Evolutionary conservation across 1,284 basidiomycete genomes (phyloP), one percentile per base, ranked within the genome.

Genomic region (Sanghuangporus weigelae): DNA sequence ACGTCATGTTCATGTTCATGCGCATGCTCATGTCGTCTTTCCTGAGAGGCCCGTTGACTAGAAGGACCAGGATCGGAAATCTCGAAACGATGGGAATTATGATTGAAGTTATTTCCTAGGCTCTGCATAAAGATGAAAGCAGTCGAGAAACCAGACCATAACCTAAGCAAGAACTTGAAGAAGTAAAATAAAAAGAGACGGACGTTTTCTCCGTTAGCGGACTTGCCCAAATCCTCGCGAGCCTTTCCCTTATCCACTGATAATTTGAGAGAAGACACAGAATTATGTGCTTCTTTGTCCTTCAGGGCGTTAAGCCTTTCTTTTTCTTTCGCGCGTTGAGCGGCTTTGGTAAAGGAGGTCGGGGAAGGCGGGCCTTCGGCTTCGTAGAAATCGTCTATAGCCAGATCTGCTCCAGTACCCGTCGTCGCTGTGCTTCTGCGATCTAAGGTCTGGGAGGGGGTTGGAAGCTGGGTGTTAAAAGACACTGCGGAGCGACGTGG

Each of bases 291-390:
- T 21, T 14, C 12, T 7, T n/a, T 19, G 10, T n/a, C 21, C 7
- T 46, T 46, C 6, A 19, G 21, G 7, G 21, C 16, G 44, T 7
- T 16, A n/a, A 7, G 16, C 10, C 16, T 12, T 51, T 46, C 58
- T 23, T n/a, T 60, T n/a, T 51, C 49, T 38, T 10, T 7, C 14
- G 58, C 58, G 12, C 58, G 58, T 38, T 60, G 58, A n/a, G n/a
- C 58, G n/a, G 35, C 58, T 19, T 39, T 42, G 35, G 49, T 60
- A 49, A 51, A 51, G 35, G 58, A 60, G 6, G 58, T 60, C 5
- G 58, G 58, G 16, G 58, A 60, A 7, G 58, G 40, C 7, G 58
- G 49, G 21, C 14, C 48, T 11, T 38, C 48, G 44, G 11, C 44
- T n/a, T 7, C 44, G 44, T 46, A 46, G 44, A n/a, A 19, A n/a